phyloP scores from a whole-genome alignment of 345 rosid species.

The Gossypioides kirkii region DNA sequence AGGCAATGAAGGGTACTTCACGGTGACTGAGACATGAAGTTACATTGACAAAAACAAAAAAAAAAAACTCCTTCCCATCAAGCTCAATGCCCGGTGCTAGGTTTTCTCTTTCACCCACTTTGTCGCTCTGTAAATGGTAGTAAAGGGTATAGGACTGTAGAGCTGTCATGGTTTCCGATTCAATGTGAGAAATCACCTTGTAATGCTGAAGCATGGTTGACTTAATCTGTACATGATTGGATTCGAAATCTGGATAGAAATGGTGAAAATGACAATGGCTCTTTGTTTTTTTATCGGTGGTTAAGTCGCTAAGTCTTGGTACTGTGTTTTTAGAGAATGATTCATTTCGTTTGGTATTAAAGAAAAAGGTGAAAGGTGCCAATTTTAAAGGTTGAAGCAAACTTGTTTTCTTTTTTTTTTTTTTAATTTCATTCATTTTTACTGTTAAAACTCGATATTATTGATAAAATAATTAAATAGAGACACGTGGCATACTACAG shows the following conservation, averaged over 20 bases:
- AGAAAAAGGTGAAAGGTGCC: neutral
- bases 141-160: neutral
- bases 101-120: neutral
- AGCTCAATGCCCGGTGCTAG: neutral
- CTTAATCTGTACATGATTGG: neutral
- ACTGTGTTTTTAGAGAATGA: neutral
- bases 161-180: neutral
- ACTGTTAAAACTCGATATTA: no score
- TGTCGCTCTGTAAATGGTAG: neutral
- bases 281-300: neutral
- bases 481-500: no score
- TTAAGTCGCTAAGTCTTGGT: neutral
- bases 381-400: no score
- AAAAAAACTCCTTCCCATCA: neutral
- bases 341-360: neutral
- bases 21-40: neutral
- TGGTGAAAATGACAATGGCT: neutral
- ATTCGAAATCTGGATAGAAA: neutral
- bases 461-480: no score
- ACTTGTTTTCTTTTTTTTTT: no score
- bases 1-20: slow-evolving; percentile 28
- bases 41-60: neutral
- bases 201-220: neutral
- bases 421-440: no score
- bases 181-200: neutral